Conservation (phyloP, 345 rosid species). For the Xanthoceras sorbifolium region DNA sequence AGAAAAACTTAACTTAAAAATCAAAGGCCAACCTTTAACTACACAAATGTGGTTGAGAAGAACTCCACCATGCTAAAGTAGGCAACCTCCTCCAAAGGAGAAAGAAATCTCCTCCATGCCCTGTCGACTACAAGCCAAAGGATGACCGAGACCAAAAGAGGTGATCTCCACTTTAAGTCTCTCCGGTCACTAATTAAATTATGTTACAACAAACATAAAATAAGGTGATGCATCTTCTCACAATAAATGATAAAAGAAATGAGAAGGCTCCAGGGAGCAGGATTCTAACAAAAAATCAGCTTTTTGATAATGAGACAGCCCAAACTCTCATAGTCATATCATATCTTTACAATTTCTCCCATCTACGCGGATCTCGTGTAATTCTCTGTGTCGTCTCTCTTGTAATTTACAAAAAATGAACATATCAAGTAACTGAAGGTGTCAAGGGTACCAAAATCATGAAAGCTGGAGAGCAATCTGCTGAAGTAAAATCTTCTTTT, state of each 20-base stretch:
- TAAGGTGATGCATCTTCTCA: not conserved
- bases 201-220: not conserved
- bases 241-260: not conserved
- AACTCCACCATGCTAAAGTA: not conserved
- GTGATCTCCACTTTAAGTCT: not conserved
- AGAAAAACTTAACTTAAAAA: too few relatives aligned
- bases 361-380: not conserved
- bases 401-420: not conserved
- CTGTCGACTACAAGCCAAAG: not conserved
- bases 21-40: too few relatives aligned
- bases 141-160: not conserved
- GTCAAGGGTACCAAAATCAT: not conserved
- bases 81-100: not conserved
- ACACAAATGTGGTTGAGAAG: not conserved
- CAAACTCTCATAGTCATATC: not conserved
- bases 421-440: not conserved
- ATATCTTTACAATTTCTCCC: not conserved
- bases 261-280: not conserved
- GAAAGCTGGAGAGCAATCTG: conserved; percentile 64
- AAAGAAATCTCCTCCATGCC: too few relatives aligned
- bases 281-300: not conserved
- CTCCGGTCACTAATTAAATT: not conserved
- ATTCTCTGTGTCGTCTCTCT: not conserved
- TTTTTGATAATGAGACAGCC: not conserved
- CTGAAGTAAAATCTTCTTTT: conserved; percentile 58